These are phyloP conservation scores for Fusarium neocosmosporiellum DNA, from an alignment of 2,329 filamentous ascomycete genomes.

Conservation along the genomic window DNA sequence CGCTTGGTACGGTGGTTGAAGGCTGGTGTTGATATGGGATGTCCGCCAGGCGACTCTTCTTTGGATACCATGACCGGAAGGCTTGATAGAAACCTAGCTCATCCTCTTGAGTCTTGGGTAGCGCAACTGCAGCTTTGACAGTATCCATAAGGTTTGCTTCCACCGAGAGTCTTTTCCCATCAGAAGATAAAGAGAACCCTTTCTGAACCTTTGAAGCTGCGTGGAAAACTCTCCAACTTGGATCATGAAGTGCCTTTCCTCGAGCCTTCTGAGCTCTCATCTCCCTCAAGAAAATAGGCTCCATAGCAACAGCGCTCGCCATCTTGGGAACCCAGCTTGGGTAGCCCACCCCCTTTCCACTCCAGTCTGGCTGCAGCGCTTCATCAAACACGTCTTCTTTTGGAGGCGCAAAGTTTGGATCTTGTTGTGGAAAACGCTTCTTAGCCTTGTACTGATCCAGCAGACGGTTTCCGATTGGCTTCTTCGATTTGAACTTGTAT, in stretches of 20 bases:
- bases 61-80: slow-evolving; percentile 7
- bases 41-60: background rate
- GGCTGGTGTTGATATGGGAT: background rate
- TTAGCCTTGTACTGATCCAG: slow-evolving; percentile 4
- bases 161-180: background rate
- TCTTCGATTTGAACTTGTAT: slow-evolving; percentile 11
- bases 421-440: background rate
- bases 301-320: slow-evolving; percentile 12
- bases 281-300: slow-evolving; percentile 13
- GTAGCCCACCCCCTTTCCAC: background rate
- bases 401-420: background rate
- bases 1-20: background rate
- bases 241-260: background rate
- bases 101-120: background rate
- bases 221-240: background rate
- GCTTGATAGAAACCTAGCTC: background rate
- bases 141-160: background rate
- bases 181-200: background rate
- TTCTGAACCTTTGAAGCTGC: background rate
- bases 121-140: background rate
- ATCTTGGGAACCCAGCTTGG: slow-evolving; percentile 21
- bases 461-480: slow-evolving; percentile 2
- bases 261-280: slow-evolving; percentile 14
- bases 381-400: slow-evolving; percentile 16
- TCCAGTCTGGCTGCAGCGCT: slow-evolving; percentile 9